Conservation (phyloP, 352 stramenopile genomes). For the Phytophthora ramorum region DNA sequence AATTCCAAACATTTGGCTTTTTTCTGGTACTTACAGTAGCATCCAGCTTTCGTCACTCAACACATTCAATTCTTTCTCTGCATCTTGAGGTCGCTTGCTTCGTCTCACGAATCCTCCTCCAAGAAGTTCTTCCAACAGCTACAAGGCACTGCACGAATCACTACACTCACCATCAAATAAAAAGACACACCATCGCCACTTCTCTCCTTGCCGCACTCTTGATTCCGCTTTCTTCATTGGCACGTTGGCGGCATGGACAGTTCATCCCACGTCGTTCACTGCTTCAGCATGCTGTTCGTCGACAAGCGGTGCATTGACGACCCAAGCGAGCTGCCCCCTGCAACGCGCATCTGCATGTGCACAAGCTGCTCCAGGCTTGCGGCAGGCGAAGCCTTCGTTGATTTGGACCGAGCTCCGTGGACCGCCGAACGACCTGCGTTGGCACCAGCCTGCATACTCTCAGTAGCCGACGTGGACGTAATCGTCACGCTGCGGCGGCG, state of each 20-base stretch:
- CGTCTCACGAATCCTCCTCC: conserved; percentile 27
- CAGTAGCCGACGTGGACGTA: conserved; percentile 57
- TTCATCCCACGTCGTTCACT: conserved; percentile 24
- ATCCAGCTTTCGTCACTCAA: conserved; percentile 40
- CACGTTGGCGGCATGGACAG: conserved; percentile 15
- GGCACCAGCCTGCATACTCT: conserved; percentile 34
- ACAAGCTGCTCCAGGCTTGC: conserved; percentile 86
- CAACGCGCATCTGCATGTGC: conserved; percentile 82
- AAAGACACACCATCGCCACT: conserved; percentile 33
- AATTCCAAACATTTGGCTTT: conserved; percentile 39
- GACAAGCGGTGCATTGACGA: conserved; percentile 66
- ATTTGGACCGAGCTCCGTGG: conserved; percentile 20
- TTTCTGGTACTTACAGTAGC: conserved; percentile 38
- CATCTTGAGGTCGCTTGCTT: conserved; percentile 20
- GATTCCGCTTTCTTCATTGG: conserved; percentile 30
- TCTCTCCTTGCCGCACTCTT: conserved; percentile 20
- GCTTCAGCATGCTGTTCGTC: conserved; percentile 38
- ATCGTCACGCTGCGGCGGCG: conserved; percentile 85
- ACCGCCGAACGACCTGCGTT: conserved; percentile 26
- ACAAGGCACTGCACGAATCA: conserved; percentile 46
- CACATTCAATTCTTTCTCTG: conserved; percentile 42
- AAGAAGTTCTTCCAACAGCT: conserved; percentile 52
- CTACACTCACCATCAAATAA: conserved; percentile 37
- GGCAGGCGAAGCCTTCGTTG: conserved; percentile 59
- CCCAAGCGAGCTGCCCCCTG: conserved; percentile 56